Evolutionary conservation across 177 flowering plant species (phyloP), one percentile per base, ranked within the genome.

Genomic region (Vitis hybrid): DNA sequence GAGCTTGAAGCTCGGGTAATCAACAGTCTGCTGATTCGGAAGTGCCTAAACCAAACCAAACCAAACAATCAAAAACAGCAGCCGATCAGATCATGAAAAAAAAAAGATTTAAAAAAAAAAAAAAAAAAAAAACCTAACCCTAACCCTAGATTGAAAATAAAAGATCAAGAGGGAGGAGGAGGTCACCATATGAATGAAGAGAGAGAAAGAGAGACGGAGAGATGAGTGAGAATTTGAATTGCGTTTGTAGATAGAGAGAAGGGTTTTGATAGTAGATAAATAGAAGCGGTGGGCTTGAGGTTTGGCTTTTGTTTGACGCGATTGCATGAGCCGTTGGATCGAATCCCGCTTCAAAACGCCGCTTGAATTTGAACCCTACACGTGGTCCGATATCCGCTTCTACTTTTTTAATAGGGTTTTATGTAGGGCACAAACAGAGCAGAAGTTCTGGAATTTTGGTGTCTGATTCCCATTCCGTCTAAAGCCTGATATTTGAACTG

Each of bases 1-100:
- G 16, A 76, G 75, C 78, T 76, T 71, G 71, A 76, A 76, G 66
- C 75, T 71, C 9, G 78, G 71, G 54, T 67, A 71, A 62, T 66
- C 71, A n/a, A 71, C 74, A 48, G 71, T 76, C 10, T 67, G 74
- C 51, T 71, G 79, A 64, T 68, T 76, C 50, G 75, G 79, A 26
- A 76, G 59, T 16, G 75, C 75, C 79, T 76, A 67, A 20, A 48
- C 5, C 14, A 39, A 15, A 63, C 4, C 39, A 31, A 31, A 39
- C 16, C 10, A 63, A 45, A 48, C 6, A 11, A 48, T 1, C 22
- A 63, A 10, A 60, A 60, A 60, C 26, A 60, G 2, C 7, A 53
- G 7, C 56, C 56, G 45, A 39, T 39, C 56, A 5, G 16, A 53
- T 13, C 56, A 12, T 53, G 16, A 53, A 53, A 16, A 12, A 16